These are phyloP conservation scores for Calonectria hongkongensis DNA, from an alignment of 2,329 filamentous ascomycete genomes.

Conservation along the genomic window DNA sequence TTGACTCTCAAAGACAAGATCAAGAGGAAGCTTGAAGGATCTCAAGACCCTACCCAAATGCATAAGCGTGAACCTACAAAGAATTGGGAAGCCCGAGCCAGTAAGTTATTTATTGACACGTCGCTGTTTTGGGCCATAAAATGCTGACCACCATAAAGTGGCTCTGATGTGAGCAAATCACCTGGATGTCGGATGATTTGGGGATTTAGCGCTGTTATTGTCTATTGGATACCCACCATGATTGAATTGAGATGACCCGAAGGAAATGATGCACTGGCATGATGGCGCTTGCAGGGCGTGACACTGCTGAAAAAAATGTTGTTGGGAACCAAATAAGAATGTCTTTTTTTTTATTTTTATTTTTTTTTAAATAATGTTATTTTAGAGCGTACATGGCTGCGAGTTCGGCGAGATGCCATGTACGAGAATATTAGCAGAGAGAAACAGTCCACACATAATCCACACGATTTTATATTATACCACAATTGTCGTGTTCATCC, in stretches of 20 bases:
- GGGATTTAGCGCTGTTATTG: slow-evolving; percentile 16
- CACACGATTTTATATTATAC: background rate
- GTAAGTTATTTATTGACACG: slow-evolving; percentile 40
- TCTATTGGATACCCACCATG: slow-evolving; percentile 13
- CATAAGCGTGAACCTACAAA: slow-evolving; percentile 47
- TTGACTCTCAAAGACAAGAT: slow-evolving; percentile 50
- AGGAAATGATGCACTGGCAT: background rate
- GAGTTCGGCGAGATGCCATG: background rate
- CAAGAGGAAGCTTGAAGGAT: slow-evolving; percentile 48
- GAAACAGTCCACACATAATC: background rate
- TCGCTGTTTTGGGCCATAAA: background rate
- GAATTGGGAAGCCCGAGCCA: slow-evolving; percentile 53
- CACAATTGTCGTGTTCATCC: background rate
- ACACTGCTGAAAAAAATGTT: background rate
- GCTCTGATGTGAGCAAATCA: slow-evolving; percentile 43
- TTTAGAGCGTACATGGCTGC: background rate
- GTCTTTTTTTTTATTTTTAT: background rate
- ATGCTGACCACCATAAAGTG: slow-evolving; percentile 40
- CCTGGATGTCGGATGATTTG: background rate
- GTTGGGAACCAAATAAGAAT: too few species aligned
- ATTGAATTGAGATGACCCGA: background rate
- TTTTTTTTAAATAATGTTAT: background rate
- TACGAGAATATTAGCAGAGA: background rate
- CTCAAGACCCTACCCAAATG: slow-evolving; percentile 49
- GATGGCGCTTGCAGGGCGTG: background rate